Evolutionary conservation across 306 rosid genomes (phyloP).

Genomic region (Alnus glutinosa): DNA sequence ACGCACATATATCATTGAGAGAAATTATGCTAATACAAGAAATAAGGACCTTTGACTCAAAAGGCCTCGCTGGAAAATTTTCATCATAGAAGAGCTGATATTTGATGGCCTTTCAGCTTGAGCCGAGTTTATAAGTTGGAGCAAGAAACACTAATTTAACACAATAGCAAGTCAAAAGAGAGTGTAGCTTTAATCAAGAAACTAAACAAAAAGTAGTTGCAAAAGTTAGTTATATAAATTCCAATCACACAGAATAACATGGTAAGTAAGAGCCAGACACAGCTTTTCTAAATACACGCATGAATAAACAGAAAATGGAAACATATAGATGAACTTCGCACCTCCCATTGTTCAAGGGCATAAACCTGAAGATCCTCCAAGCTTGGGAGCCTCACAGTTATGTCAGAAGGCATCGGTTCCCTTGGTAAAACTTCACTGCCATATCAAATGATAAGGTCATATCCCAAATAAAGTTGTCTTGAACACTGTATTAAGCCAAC

Average conservation of each 20-base stretch:
- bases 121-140: conserved; percentile 87
- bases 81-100: conserved; percentile 85
- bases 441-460: conserved; percentile 34
- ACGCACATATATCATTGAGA: conserved; percentile 13
- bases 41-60: conserved; percentile 72
- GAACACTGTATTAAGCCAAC: conserved; percentile 7
- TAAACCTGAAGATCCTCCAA: conserved; percentile 76
- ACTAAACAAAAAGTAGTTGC: conserved; percentile 20
- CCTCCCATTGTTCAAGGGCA: conserved; percentile 95
- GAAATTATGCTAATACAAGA: conserved; percentile 17
- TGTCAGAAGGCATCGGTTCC: conserved; percentile 87
- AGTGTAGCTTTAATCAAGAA: conserved; percentile 36
- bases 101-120: conserved; percentile 73
- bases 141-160: conserved; percentile 78
- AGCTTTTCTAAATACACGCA: conserved; percentile 22
- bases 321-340: conserved; percentile 31
- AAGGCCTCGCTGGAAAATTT: conserved; percentile 87
- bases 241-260: conserved; percentile 9
- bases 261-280: conserved; percentile 9
- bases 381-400: conserved; percentile 85
- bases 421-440: conserved; percentile 93
- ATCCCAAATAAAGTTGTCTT: conserved; percentile 29
- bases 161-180: conserved; percentile 44
- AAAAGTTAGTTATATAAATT: conserved; percentile 16
- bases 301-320: conserved; percentile 10